Evolutionary conservation across 2,329 filamentous ascomycete species (phyloP).

Genomic region (Fusarium gaditjirri): DNA sequence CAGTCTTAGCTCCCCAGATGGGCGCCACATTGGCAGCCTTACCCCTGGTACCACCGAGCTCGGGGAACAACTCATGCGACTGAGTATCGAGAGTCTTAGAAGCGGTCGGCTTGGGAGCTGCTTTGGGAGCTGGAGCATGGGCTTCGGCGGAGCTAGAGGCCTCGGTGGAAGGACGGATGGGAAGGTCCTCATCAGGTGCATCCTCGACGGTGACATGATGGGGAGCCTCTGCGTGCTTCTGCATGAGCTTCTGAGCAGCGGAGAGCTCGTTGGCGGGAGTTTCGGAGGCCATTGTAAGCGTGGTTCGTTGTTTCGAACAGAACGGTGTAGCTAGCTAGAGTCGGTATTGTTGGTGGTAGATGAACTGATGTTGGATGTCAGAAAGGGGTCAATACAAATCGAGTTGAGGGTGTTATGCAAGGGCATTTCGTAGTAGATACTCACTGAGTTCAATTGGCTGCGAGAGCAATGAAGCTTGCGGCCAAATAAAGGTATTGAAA

Average conservation of each 20-base stretch:
- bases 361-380: constrained; percentile 26
- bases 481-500: constrained; percentile 27
- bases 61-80: constrained; percentile 93
- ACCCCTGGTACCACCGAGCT: constrained; percentile 76
- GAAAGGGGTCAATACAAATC: not conserved
- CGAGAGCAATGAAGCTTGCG: constrained; percentile 41
- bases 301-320: constrained; percentile 22
- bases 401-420: not conserved
- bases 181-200: constrained; percentile 80
- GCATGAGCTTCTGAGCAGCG: constrained; percentile 70
- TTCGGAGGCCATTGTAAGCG: constrained; percentile 56
- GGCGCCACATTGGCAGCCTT: constrained; percentile 75
- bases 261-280: constrained; percentile 58
- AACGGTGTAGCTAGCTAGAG: constrained; percentile 19
- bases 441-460: constrained; percentile 32
- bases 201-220: constrained; percentile 81
- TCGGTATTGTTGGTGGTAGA: constrained; percentile 11
- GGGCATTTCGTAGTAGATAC: not conserved
- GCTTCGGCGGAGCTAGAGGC: constrained; percentile 59
- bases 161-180: constrained; percentile 62
- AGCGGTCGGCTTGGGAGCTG: constrained; percentile 74
- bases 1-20: constrained; percentile 80
- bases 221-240: constrained; percentile 67
- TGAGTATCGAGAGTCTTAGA: constrained; percentile 75
- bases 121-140: constrained; percentile 67